Percentiles rank a stretch among this genome's conserved stretches.
These are phyloP conservation scores for Silybum marianum DNA, from an alignment of 129 eudicot species.

Conservation along the genomic window DNA sequence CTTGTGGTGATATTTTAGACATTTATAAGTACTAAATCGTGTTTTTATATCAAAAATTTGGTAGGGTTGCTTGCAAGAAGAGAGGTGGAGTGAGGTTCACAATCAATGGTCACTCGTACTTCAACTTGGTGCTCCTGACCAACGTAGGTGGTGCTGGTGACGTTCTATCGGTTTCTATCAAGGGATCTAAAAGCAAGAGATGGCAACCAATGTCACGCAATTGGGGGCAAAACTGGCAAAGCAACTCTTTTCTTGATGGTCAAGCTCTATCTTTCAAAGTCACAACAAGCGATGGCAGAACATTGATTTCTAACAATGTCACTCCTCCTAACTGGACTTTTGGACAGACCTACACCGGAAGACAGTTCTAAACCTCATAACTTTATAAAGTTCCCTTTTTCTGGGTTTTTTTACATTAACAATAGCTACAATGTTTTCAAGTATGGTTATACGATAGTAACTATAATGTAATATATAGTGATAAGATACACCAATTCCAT, in stretches of 20 bases:
- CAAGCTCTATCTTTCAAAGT: conserved; percentile 65
- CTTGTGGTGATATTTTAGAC: neutral
- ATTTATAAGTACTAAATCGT: neutral
- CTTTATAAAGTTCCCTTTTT: neutral
- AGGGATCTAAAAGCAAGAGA: conserved; percentile 42
- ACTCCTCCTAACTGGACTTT: conserved; percentile 61
- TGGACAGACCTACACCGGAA: conserved; percentile 63
- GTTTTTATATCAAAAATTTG: no score
- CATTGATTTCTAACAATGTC: conserved; percentile 44
- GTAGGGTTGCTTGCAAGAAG: conserved; percentile 67
- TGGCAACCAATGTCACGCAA: conserved; percentile 72
- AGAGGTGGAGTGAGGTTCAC: conserved; percentile 69
- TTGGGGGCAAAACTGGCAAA: conserved; percentile 86
- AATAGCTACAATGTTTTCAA: neutral
- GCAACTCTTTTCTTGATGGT: conserved; percentile 52
- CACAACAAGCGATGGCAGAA: conserved; percentile 60
- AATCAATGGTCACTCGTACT: conserved; percentile 70
- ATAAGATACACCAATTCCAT: conserved; percentile 14
- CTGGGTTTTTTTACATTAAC: neutral
- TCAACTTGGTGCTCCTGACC: conserved; percentile 62
- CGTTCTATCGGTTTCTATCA: conserved; percentile 46
- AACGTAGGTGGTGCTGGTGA: conserved; percentile 74
- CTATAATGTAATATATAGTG: neutral
- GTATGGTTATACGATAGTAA: conserved; percentile 31
- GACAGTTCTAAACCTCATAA: conserved; percentile 39